Conservation (phyloP, 805 yeast species). For the Torulaspora microellipsoides region DNA sequence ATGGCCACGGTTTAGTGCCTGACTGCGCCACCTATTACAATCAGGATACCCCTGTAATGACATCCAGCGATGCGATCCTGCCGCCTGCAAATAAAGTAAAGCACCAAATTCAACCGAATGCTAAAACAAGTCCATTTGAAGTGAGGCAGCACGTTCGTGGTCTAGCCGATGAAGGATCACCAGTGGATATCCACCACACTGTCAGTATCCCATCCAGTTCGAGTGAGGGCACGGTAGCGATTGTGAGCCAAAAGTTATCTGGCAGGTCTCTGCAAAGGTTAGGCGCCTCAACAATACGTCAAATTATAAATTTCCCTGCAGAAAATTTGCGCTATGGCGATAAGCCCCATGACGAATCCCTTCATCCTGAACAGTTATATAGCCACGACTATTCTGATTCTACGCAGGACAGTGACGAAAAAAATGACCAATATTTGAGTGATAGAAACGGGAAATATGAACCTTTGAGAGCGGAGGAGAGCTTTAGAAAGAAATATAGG, state of each 20-base stretch:
- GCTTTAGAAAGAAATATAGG: constrained; percentile 9
- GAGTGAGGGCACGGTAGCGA: neutral
- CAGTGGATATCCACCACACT: neutral
- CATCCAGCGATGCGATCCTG: too few species aligned
- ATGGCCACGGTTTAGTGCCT: neutral
- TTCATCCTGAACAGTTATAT: constrained; percentile 3
- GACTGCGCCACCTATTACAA: neutral
- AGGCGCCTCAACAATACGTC: constrained; percentile 6
- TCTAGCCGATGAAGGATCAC: neutral
- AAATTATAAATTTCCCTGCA: constrained; percentile 3
- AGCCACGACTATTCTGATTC: neutral
- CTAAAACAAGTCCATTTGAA: neutral
- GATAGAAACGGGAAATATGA: neutral
- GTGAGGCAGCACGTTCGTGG: constrained; percentile 1
- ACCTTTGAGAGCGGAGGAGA: neutral
- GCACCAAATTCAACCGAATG: neutral
- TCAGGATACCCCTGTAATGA: too few species aligned
- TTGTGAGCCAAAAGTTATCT: constrained; percentile 7
- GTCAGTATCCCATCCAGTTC: neutral
- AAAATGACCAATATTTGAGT: neutral
- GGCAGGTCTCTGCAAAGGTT: constrained; percentile 4
- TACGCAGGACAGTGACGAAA: constrained; percentile 1
- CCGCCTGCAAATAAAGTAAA: too few species aligned
- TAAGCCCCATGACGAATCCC: constrained; percentile 1
- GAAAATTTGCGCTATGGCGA: constrained; percentile 1